These are phyloP conservation scores for Flaveria sonorensis DNA, from an alignment of 129 eudicot species.

Conservation along the genomic window DNA sequence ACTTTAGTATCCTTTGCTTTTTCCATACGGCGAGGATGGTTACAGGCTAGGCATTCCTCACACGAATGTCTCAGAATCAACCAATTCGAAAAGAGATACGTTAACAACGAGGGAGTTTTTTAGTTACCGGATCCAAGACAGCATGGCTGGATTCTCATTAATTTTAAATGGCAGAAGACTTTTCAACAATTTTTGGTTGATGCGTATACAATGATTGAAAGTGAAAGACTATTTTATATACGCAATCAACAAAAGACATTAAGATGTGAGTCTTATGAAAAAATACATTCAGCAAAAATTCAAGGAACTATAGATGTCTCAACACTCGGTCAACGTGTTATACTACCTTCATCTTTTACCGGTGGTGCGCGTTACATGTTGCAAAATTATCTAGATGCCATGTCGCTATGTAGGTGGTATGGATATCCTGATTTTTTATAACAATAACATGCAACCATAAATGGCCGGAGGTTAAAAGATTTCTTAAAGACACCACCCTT, in stretches of 20 bases:
- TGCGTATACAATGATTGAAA: background rate
- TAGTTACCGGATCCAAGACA: background rate
- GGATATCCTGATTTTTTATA: background rate
- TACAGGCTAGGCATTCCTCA: background rate
- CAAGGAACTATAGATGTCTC: background rate
- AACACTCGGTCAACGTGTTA: background rate
- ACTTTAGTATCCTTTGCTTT: background rate
- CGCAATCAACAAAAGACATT: background rate
- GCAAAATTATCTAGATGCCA: background rate
- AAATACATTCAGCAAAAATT: background rate
- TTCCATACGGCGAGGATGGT: background rate
- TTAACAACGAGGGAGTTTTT: background rate
- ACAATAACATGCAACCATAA: background rate
- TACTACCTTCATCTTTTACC: background rate
- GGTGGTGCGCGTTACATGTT: constrained; percentile 1
- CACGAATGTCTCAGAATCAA: background rate
- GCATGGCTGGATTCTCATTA: background rate
- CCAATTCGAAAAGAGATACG: no score
- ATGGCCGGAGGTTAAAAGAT: background rate
- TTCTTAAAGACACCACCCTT: background rate
- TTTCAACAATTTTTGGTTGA: background rate
- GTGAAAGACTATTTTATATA: background rate
- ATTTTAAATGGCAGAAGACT: background rate
- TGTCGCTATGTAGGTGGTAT: background rate
- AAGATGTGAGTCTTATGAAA: background rate